phyloP scores from a whole-genome alignment of 2,329 filamentous ascomycete genomes.

The Scedosporium dehoogii region DNA sequence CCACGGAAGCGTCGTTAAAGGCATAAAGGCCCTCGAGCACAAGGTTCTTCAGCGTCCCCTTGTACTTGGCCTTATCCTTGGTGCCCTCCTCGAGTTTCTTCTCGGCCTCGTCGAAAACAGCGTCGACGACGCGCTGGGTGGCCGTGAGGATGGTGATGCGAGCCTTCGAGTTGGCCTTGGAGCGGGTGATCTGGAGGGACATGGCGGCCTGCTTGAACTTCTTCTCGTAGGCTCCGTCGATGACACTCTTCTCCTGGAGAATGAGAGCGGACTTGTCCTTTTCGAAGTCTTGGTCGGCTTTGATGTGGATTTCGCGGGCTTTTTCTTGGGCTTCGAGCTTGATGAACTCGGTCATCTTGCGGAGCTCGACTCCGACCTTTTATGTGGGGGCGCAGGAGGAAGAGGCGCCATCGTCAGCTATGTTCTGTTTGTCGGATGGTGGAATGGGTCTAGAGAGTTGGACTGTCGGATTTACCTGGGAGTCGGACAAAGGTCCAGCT shows the following conservation, averaged over 20 bases:
- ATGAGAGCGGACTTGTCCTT: constrained; percentile 99
- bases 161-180: constrained; percentile 92
- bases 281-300: constrained; percentile 97
- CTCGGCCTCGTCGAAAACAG: constrained; percentile 73
- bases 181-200: constrained; percentile 97
- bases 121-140: constrained; percentile 83
- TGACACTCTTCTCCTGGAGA: constrained; percentile 84
- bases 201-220: constrained; percentile 98
- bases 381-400: constrained; percentile 8
- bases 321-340: constrained; percentile 97
- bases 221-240: constrained; percentile 91
- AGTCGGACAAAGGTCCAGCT: constrained; percentile 88
- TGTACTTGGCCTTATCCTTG: constrained; percentile 66
- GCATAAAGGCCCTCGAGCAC: constrained; percentile 86
- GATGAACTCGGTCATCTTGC: constrained; percentile 99
- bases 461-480: constrained; percentile 57
- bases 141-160: constrained; percentile 79
- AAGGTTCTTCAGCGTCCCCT: constrained; percentile 64
- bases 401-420: too few species aligned
- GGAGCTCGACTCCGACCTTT: constrained; percentile 93
- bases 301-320: constrained; percentile 92
- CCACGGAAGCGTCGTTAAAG: constrained; percentile 68
- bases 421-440: neutral
- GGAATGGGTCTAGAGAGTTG: neutral
- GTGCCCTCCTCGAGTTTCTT: constrained; percentile 56